Base-by-base conservation (phyloP, 2,329 filamentous ascomycete species). In the Ambrosiella xylebori region DNA sequence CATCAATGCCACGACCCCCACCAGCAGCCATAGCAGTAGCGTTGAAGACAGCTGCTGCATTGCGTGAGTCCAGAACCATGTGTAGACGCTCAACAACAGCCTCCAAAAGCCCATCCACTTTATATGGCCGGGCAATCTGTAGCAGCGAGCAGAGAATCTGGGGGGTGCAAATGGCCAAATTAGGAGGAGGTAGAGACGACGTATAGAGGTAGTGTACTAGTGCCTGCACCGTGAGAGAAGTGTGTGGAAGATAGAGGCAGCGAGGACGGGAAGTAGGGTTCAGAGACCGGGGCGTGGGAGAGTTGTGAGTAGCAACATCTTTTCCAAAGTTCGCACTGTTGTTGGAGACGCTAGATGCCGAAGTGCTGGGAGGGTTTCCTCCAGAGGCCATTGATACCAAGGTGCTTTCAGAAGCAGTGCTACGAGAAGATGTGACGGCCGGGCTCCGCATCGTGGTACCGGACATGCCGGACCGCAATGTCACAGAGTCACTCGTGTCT, bases 11-110 rank as follows among this genome's bases (percentile, higher is more conserved):
- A 53, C 89, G 81, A 0, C 93, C 93, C 35, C 93, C 90, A 9
- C 93, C 93, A 1, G 93, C 93, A 0, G 90, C 93, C 93, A 97
- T 97, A 57, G 93, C 93, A 0, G 91, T 93, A 0, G 93, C 93
- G 63, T 98, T 98, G 75, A 98, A 98, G 0, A 98, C 90, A 5
- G 93, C 93, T 0, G 93, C 93, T 0, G 93, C 91, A 64, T 97
- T 98, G 52, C 91, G 80, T 53, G 88, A 93, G 68, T 98, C 93
- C 3, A 98, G 79, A 0, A 94, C 80, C 37, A 86, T 79, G 66
- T 98, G 93, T 0, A 98, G 76, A 7, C 91, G 81, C 69, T 97
- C 89, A 8, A 97, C 88, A 1, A 94, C 88, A 0, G 88, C 88
- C 71, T 98, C 93, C 1, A 97, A 75, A 1, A 98, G 77, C 0